Conservation (phyloP, 1,284 basidiomycete genomes). For the Crepidotus sp. region DNA sequence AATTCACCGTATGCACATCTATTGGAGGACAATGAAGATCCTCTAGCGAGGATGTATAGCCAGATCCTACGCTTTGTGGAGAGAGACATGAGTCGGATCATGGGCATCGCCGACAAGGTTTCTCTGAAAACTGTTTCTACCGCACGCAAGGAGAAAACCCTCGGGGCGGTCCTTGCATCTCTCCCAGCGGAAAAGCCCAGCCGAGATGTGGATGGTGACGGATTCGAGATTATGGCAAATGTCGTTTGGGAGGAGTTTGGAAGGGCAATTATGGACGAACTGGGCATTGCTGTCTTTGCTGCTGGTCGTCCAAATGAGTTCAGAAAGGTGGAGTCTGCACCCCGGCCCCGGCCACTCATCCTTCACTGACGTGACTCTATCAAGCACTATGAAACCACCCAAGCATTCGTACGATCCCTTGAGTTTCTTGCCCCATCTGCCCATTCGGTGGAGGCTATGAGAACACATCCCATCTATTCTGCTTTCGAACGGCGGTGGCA, state of each 20-base stretch:
- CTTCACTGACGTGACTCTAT: slow-evolving; percentile 6
- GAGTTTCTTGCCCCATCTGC: slow-evolving; percentile 77
- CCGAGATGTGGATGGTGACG: slow-evolving; percentile 25
- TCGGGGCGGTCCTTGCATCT: slow-evolving; percentile 5
- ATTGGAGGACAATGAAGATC: slow-evolving; percentile 54
- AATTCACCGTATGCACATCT: slow-evolving; percentile 37
- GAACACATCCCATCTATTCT: slow-evolving; percentile 59
- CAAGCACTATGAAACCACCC: slow-evolving; percentile 77
- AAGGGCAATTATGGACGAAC: slow-evolving; percentile 70
- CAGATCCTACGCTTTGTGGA: slow-evolving; percentile 76
- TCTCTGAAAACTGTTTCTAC: slow-evolving; percentile 37
- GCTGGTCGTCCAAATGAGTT: slow-evolving; percentile 88
- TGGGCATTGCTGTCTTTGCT: slow-evolving; percentile 80
- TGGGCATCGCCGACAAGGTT: slow-evolving; percentile 69
- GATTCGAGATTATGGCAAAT: slow-evolving; percentile 78
- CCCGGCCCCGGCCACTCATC: background rate
- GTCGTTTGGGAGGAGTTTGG: slow-evolving; percentile 85
- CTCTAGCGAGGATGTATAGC: slow-evolving; percentile 72
- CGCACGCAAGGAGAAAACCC: slow-evolving; percentile 20
- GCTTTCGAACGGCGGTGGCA: slow-evolving; percentile 88
- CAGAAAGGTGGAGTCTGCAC: slow-evolving; percentile 52
- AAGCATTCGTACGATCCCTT: slow-evolving; percentile 78
- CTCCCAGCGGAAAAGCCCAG: slow-evolving; percentile 14
- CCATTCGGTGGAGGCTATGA: slow-evolving; percentile 61
- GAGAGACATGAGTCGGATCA: slow-evolving; percentile 59